These are phyloP conservation scores for Platismatia glauca DNA, from an alignment of 495 filamentous ascomycete species.

Conservation along the genomic window DNA sequence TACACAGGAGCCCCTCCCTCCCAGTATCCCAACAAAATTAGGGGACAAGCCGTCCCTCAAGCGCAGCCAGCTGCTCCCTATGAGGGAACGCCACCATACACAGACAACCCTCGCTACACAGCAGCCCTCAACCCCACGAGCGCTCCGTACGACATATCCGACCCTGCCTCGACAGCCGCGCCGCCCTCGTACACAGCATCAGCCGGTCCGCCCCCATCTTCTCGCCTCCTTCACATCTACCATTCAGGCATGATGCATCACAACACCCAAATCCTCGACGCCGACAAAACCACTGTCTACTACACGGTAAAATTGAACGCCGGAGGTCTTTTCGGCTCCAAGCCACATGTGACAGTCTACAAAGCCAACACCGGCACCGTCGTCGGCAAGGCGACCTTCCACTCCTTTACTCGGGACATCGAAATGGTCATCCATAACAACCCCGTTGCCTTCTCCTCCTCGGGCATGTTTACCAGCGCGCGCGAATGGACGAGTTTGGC, in stretches of 20 bases:
- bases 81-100: not conserved
- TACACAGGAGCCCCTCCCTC: not conserved
- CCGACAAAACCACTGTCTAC: constrained; percentile 12
- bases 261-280: constrained; percentile 10
- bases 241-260: not conserved
- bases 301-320: constrained; percentile 9
- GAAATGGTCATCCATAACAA: constrained; percentile 15
- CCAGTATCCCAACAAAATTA: not conserved
- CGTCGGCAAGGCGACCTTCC: constrained; percentile 16
- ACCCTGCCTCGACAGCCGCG: not conserved
- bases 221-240: constrained; percentile 17
- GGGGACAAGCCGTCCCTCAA: not conserved
- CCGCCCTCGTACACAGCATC: not conserved
- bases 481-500: constrained; percentile 4
- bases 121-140: not conserved
- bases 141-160: not conserved
- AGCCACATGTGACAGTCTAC: constrained; percentile 12
- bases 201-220: too few relatives aligned
- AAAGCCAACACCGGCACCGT: not conserved
- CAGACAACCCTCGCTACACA: not conserved
- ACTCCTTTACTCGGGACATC: constrained; percentile 7
- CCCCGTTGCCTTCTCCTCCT: not conserved
- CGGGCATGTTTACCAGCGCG: constrained; percentile 1
- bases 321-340: constrained; percentile 14
- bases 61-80: not conserved